A percentile compares a stretch with the other conserved stretches of the same genome.
phyloP scores from a whole-genome alignment of 192 early-diverging fungal species.

The Rhizoclosmatium globosum region DNA sequence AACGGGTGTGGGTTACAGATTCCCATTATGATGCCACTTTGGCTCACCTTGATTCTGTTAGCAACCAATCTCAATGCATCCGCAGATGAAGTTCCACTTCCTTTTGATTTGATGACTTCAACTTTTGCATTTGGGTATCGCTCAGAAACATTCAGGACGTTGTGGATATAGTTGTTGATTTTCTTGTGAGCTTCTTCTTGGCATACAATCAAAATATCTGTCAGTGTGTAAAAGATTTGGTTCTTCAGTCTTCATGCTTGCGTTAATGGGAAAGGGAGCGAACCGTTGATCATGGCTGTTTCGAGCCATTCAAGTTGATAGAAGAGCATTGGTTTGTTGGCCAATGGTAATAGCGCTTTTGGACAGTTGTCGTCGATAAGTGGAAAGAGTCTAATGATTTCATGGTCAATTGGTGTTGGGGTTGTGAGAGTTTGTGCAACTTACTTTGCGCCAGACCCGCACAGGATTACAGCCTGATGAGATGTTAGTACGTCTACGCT shows the following conservation, averaged over 20 bases:
- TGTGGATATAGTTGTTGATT: slow-evolving; percentile 67
- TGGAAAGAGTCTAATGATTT: slow-evolving; percentile 38
- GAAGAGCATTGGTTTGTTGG: slow-evolving; percentile 93
- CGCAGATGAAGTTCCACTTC: slow-evolving; percentile 69
- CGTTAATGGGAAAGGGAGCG: neutral
- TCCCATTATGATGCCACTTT: neutral
- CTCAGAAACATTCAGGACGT: slow-evolving; percentile 44
- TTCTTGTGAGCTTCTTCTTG: slow-evolving; percentile 75
- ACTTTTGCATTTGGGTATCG: slow-evolving; percentile 70
- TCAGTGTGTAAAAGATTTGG: slow-evolving; percentile 1
- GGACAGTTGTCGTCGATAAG: slow-evolving; percentile 83
- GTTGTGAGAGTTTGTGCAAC: no score
- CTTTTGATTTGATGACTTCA: slow-evolving; percentile 62
- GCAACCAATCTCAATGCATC: slow-evolving; percentile 83
- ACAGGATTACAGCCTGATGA: no score
- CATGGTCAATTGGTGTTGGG: no score
- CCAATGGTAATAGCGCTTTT: slow-evolving; percentile 93
- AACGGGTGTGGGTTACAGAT: neutral
- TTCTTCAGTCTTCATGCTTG: neutral
- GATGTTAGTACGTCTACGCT: no score
- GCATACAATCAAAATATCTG: slow-evolving; percentile 81
- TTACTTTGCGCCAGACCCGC: no score
- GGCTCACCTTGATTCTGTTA: slow-evolving; percentile 81
- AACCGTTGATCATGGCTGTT: slow-evolving; percentile 70
- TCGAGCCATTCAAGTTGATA: slow-evolving; percentile 96